Base-by-base conservation (phyloP, 306 rosid species). In the Vigna radiata region DNA sequence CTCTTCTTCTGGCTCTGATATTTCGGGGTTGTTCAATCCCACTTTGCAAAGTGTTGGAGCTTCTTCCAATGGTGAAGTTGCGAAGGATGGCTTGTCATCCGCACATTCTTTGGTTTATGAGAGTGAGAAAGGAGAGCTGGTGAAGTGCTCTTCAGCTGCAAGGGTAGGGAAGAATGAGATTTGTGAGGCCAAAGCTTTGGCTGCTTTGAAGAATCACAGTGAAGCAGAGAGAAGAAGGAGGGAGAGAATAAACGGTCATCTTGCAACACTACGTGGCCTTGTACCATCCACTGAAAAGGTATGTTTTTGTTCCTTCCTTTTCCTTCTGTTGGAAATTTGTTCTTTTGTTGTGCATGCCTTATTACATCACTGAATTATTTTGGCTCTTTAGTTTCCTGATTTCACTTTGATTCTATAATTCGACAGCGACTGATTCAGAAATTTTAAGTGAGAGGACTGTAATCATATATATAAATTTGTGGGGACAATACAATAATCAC, bases 221-320 rank as follows among this genome's bases (percentile, higher is more conserved):
- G 93, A 89, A 69, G 98, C 98, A 7, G 97, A 93, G 89, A 87
- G 89, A 86, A 87, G 97, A 84, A 84, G 98, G 71, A 86, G 98
- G 76, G 96, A 91, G 88, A 88, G 97, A 83, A 93, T 93, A 41
- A 93, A 93, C 82, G 86, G 89, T 13, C 98, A 91, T 88, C 91
- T 93, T 69, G 70, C 84, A 17, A 89, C 95, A 8, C 87, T 93
- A 43, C 98, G 98, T 56, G 85, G 85, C 31, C 86, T 91, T 60
- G 91, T 93, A 4, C 81, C 93, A 70, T 75, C 87, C 83, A 77
- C 78, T 66, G 82, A 85, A 13, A 93, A 91, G 93, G 98, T 90
- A 39, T 72, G 66, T 23, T 75, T 29, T 39, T 53, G 7, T 36
- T 60, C 31, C 16, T 14, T 65, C 19, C 56, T 77, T 33, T 76